Conservation (phyloP, 345 rosid species). For the Psidium guajava region DNA sequence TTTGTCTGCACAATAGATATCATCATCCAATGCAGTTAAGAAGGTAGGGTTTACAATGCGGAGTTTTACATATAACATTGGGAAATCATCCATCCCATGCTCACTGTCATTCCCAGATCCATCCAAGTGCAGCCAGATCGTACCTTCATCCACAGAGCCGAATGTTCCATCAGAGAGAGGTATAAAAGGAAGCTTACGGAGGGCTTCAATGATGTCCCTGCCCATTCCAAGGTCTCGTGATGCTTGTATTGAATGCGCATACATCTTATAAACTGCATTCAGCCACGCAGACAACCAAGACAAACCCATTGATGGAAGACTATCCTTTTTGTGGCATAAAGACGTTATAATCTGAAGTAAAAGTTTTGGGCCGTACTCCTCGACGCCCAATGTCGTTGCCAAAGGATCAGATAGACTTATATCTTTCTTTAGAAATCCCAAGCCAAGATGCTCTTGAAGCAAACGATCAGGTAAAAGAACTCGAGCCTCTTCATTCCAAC, state of each 20-base stretch:
- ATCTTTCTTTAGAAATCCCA: constrained; percentile 69
- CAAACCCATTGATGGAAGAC: constrained; percentile 52
- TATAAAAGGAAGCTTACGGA: constrained; percentile 54
- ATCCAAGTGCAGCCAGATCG: constrained; percentile 82
- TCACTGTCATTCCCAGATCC: constrained; percentile 29
- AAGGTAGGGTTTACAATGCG: constrained; percentile 55
- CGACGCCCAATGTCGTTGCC: constrained; percentile 69
- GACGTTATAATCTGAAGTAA: constrained; percentile 48
- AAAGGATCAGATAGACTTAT: constrained; percentile 64
- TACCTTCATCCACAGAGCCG: constrained; percentile 54
- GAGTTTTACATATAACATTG: constrained; percentile 60
- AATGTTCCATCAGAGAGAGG: constrained; percentile 78
- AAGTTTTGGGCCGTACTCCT: constrained; percentile 68
- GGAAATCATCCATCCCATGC: constrained; percentile 51
- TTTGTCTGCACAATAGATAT: constrained; percentile 12
- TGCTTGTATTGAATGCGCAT: constrained; percentile 29
- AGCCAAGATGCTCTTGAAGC: constrained; percentile 71
- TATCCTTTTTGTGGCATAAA: constrained; percentile 40
- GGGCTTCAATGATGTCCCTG: constrained; percentile 27
- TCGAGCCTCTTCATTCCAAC: constrained; percentile 66
- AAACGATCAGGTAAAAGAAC: constrained; percentile 45
- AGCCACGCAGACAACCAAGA: constrained; percentile 74
- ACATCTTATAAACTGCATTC: constrained; percentile 33
- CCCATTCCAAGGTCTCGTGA: constrained; percentile 17
- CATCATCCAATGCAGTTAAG: constrained; percentile 32